Evolutionary conservation across 179 eudicot species (phyloP).

Genomic region (Drosera spatulata): DNA sequence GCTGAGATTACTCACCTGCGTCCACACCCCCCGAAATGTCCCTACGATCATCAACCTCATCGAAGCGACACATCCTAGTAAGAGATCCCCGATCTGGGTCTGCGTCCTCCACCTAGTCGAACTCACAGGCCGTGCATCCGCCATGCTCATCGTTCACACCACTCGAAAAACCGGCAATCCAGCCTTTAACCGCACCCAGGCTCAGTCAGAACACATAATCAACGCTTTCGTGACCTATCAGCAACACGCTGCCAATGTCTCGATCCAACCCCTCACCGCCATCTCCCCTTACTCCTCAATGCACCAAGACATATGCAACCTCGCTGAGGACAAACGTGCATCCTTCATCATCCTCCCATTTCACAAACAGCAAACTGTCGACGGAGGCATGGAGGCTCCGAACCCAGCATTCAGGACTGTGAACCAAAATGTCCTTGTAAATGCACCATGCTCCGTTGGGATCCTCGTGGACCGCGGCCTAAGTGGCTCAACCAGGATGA

Average conservation of each 20-base stretch:
- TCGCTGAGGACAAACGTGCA: slow-evolving; percentile 39
- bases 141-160: slow-evolving; percentile 42
- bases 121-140: slow-evolving; percentile 37
- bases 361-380: slow-evolving; percentile 45
- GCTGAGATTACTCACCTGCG: too few relatives aligned
- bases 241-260: slow-evolving; percentile 18
- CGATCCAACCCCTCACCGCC: slow-evolving; percentile 37
- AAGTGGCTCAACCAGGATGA: slow-evolving; percentile 21
- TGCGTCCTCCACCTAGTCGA: slow-evolving; percentile 44
- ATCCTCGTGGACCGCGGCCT: slow-evolving; percentile 51
- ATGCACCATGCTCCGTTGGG: slow-evolving; percentile 51
- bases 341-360: slow-evolving; percentile 43
- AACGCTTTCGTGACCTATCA: slow-evolving; percentile 34
- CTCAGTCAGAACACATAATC: slow-evolving; percentile 41
- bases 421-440: slow-evolving; percentile 35
- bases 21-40: too few relatives aligned
- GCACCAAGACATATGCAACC: slow-evolving; percentile 41
- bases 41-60: too few relatives aligned
- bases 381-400: slow-evolving; percentile 38
- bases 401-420: slow-evolving; percentile 30
- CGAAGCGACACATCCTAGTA: too few relatives aligned
- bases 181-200: slow-evolving; percentile 20
- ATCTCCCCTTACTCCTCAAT: slow-evolving; percentile 44
- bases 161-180: slow-evolving; percentile 23
- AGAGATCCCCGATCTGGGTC: slow-evolving; percentile 10